Evolutionary conservation across 2,329 filamentous ascomycete genomes (phyloP), one percentile per base, ranked within the genome.

Genomic region (Pseudophaeomoniella oleicola): DNA sequence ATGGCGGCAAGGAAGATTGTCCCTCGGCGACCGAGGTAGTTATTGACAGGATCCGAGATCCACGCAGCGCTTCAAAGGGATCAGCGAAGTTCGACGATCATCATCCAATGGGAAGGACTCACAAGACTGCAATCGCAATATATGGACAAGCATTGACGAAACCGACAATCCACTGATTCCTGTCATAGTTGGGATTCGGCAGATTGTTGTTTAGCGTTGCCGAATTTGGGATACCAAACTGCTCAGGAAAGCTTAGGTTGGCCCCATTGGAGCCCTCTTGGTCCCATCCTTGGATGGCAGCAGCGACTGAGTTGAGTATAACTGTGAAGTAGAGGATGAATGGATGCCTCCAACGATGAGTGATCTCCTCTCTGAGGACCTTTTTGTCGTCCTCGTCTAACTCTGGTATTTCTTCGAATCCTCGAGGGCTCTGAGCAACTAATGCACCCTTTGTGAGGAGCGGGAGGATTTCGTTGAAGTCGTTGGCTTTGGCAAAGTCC

Each of bases 361-460:
- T 59, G 3, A 58, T 51, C 43, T 71, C 67, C n/a, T 59, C 46
- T 3, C 56, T 48, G 16, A 71, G 49, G 0, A 51, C 46, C 9
- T 51, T 43, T 19, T 58, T 62, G 31, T 71, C 67, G 1, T 46
- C 44, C 13, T 76, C 66, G 37, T 65, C 59, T 2, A 87, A 66
- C 9, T 72, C 69, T 35, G 71, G 59, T 30, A 85, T 66, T 19
- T 66, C 60, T 39, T 82, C 77, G 51, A 69, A 81, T 18, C 66
- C 63, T 5, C 61, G 59, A 0, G 80, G 80, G 45, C 78, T 73
- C 52, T 83, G 79, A 2, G 82, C 82, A 13, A 86, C 70, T 9
- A 88, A 64, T 3, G 81, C 83, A 19, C 80, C 82, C 47, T 78
- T 78, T 36, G 70, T 64, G 36, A 86, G 64, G 12, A 79, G 50